These are phyloP conservation scores for Inosperma sp. DNA, from an alignment of 768 basidiomycete species.

Conservation along the genomic window DNA sequence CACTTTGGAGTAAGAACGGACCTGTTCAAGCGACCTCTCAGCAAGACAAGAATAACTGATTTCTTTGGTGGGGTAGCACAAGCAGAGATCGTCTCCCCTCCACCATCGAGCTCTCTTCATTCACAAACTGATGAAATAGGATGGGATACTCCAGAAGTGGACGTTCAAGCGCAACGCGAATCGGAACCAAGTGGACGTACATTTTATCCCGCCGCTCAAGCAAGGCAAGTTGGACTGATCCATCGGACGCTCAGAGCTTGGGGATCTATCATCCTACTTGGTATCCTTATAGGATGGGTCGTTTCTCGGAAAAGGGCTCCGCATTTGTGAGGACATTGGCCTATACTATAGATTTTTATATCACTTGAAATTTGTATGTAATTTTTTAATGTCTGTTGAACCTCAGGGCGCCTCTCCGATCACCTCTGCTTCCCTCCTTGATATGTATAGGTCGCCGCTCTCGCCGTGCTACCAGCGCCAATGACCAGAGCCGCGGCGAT, in stretches of 20 bases:
- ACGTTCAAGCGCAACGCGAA: background rate
- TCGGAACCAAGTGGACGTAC: too few relatives aligned
- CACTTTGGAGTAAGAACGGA: constrained; percentile 87
- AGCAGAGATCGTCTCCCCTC: constrained; percentile 53
- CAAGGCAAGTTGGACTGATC: background rate
- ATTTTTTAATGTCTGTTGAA: too few relatives aligned
- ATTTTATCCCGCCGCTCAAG: too few relatives aligned
- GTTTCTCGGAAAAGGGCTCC: too few relatives aligned
- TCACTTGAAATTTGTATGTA: too few relatives aligned
- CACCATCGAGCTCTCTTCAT: background rate
- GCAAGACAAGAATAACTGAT: constrained; percentile 64
- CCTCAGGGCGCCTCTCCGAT: too few relatives aligned
- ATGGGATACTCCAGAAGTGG: too few relatives aligned
- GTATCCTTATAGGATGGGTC: too few relatives aligned
- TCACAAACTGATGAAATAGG: background rate
- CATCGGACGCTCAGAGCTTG: too few relatives aligned
- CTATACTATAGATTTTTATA: too few relatives aligned
- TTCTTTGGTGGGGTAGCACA: constrained; percentile 88
- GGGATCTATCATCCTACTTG: too few relatives aligned
- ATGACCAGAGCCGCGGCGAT: constrained; percentile 71
- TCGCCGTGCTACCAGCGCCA: constrained; percentile 92
- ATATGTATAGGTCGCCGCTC: constrained; percentile 90
- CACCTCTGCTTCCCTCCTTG: constrained; percentile 52
- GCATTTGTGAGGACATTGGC: too few relatives aligned
- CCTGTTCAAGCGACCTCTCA: constrained; percentile 67